Conservation (phyloP, 2,329 filamentous ascomycete species). For the Stachybotrys chlorohalonatus region DNA sequence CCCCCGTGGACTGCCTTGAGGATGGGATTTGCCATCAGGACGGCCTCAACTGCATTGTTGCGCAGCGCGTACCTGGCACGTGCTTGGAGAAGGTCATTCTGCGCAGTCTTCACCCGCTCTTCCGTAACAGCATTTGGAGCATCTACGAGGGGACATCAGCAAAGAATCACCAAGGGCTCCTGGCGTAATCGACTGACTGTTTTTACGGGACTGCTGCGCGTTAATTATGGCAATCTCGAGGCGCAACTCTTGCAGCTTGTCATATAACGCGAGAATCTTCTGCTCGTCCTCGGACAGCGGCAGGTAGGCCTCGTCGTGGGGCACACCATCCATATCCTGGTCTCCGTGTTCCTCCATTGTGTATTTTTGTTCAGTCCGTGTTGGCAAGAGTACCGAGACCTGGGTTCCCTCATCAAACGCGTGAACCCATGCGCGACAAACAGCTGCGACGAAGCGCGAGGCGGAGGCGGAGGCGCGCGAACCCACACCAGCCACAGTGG, state of each 20-base stretch:
- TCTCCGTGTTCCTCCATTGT: conserved; percentile 19
- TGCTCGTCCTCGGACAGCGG: conserved; percentile 58
- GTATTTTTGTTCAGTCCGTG: neutral
- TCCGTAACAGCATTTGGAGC: conserved; percentile 10
- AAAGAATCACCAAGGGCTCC: neutral
- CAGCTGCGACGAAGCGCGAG: too few species aligned
- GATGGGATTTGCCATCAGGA: conserved; percentile 65
- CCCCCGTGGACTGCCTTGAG: conserved; percentile 68
- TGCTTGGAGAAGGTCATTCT: conserved; percentile 60
- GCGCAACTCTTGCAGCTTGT: conserved; percentile 61
- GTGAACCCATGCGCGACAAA: too few species aligned
- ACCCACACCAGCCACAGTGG: too few species aligned
- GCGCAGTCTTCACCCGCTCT: conserved; percentile 46
- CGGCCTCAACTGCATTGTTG: conserved; percentile 58
- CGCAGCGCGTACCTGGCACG: conserved; percentile 61
- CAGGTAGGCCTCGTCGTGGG: conserved; percentile 30
- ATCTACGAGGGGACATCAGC: conserved; percentile 12
- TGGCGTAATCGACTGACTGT: neutral
- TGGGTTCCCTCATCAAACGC: too few species aligned
- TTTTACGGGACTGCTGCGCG: conserved; percentile 26
- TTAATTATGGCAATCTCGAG: conserved; percentile 61
- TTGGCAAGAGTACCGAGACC: neutral
- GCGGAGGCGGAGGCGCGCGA: too few species aligned
- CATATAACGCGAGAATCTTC: conserved; percentile 59
- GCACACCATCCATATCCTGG: conserved; percentile 13